phyloP scores from a whole-genome alignment of 2,329 filamentous ascomycete genomes.

The Penicillium sclerotiorum region DNA sequence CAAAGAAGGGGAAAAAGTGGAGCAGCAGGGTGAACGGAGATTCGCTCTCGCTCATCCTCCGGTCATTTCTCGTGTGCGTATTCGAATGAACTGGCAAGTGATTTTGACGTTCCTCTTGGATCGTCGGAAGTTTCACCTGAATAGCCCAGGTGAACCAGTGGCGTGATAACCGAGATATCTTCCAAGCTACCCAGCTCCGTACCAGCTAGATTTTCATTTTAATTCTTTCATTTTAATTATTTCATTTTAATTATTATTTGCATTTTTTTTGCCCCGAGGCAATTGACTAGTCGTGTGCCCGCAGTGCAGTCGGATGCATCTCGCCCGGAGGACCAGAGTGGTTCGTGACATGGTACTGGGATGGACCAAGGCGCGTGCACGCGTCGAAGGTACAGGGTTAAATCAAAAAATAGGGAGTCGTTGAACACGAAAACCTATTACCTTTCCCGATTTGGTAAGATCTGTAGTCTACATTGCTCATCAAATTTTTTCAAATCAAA shows the following conservation, averaged over 20 bases:
- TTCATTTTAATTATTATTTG: no score
- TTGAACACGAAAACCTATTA: conserved; percentile 7
- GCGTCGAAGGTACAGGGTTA: no score
- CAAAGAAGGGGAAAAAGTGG: conserved; percentile 1
- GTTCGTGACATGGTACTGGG: conserved; percentile 22
- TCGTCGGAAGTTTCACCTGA: conserved; percentile 9
- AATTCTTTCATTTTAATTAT: background rate
- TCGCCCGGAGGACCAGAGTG: conserved; percentile 8
- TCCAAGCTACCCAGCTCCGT: no score
- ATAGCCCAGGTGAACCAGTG: conserved; percentile 12
- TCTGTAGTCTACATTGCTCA: background rate
- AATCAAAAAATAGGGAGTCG: background rate
- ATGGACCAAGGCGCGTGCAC: conserved; percentile 18
- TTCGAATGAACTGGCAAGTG: no score
- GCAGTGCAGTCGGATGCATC: conserved; percentile 6
- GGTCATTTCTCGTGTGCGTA: background rate
- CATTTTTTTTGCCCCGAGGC: no score
- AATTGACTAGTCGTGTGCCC: conserved; percentile 1
- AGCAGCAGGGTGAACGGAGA: conserved; percentile 1
- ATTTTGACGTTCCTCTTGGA: no score
- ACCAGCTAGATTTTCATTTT: background rate
- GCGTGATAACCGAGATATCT: conserved; percentile 18
- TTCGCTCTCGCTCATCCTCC: background rate
- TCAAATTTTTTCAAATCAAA: background rate
- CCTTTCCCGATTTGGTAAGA: conserved; percentile 15